Base-by-base conservation (phyloP, 2,329 filamentous ascomycete genomes). In the Beauveria pseudobassiana region DNA sequence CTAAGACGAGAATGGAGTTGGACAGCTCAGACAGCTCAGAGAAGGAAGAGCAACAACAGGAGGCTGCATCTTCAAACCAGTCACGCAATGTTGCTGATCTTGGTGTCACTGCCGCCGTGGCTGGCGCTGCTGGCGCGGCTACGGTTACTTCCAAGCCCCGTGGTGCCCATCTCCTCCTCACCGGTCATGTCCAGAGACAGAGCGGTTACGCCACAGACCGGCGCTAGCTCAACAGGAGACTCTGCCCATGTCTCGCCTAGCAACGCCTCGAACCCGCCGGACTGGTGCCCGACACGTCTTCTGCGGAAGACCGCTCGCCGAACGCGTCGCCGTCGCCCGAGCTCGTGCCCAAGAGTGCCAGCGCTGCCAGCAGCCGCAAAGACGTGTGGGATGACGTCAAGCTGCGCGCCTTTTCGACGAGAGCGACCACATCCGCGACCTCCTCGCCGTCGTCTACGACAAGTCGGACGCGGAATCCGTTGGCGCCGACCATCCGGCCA, bases 371-470 rank as follows among this genome's bases (percentile, higher is more conserved):
- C 24, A 68, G 65, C 40, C 74, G 79, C 67, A 69, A 74, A 64
- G 70, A 78, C 66, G 45, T 69, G 63, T 99, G 95, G 95, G 93
- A 91, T 64, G 93, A 98, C 73, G 82, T 86, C 61, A 90, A 87
- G 68, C 82, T 99, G 30, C 86, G 91, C 63, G 88, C 90, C 16
- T 99, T 97, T 89, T 98, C 69, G 93, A 98, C 67, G 91, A 95
- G 67, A 87, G 91, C 64, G 87, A 87, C 40, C 91, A 96, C 65
- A 91, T 99, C 67, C 86, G 91, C 56, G 93, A 99, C 72, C 83
- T 98, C 71, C 82, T 98, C 57, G 83, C 93, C 43, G 89, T 99
- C 64, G 91, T 99, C 30, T 93, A 96, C 71, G 93, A 98, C 75
- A 96, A 93, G 73, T 89, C 87, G 16, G 90, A 93, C 63, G 87